A percentile compares a stretch with the other conserved stretches of the same genome.
Evolutionary conservation across 257 asterid genomes (phyloP).

Genomic region (Echium plantagineum): DNA sequence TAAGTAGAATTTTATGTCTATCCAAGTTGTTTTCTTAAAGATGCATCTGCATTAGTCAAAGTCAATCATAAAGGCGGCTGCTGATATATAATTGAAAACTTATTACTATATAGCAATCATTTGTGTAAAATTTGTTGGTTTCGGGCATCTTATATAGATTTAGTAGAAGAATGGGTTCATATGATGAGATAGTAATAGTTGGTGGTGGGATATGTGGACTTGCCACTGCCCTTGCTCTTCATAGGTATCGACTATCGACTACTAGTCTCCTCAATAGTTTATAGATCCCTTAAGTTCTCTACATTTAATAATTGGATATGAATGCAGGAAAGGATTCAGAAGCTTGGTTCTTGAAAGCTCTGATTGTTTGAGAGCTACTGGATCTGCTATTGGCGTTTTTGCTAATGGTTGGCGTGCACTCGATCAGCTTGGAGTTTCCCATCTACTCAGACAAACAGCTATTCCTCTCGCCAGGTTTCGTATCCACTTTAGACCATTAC

Average conservation of each 20-base stretch:
- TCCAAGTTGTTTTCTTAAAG: too few relatives aligned
- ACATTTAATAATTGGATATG: not conserved
- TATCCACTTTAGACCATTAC: too few relatives aligned
- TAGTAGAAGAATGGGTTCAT: conserved; percentile 19
- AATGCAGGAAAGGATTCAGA: conserved; percentile 24
- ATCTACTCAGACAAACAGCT: conserved; percentile 17
- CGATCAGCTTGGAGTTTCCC: conserved; percentile 28
- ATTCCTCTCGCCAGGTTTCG: conserved; percentile 20
- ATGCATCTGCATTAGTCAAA: too few relatives aligned
- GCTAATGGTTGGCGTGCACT: conserved; percentile 38
- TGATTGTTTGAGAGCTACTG: conserved; percentile 16
- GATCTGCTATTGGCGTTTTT: conserved; percentile 24
- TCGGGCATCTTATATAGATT: not conserved
- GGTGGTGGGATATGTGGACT: conserved; percentile 38
- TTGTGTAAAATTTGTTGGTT: too few relatives aligned
- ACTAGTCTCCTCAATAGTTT: too few relatives aligned
- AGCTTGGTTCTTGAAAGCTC: conserved; percentile 27
- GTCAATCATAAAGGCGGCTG: too few relatives aligned
- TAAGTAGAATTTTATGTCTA: too few relatives aligned
- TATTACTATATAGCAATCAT: too few relatives aligned
- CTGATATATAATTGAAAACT: too few relatives aligned
- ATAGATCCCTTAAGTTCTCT: too few relatives aligned
- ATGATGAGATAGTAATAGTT: conserved; percentile 21
- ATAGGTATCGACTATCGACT: too few relatives aligned
- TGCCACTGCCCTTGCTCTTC: conserved; percentile 34